These are phyloP conservation scores for Hyphopichia khmerensis DNA, from an alignment of 1,139 yeast species.

Conservation along the genomic window DNA sequence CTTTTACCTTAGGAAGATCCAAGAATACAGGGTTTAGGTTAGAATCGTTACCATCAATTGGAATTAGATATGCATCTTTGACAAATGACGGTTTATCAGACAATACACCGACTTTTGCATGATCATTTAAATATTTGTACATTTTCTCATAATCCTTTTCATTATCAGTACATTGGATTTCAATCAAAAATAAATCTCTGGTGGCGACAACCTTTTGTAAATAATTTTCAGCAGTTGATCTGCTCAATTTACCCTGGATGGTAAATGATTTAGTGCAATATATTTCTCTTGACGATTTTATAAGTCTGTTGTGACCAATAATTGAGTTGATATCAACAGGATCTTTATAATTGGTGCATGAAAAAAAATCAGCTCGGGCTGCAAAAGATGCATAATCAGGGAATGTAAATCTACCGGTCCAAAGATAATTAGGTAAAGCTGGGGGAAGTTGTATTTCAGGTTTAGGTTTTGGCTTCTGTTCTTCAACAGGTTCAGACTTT, in stretches of 20 bases:
- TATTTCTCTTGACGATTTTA: slow-evolving; percentile 31
- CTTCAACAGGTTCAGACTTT: neutral
- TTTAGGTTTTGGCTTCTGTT: neutral
- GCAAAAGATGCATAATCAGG: slow-evolving; percentile 53
- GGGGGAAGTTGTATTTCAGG: slow-evolving; percentile 13
- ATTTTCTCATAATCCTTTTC: slow-evolving; percentile 43
- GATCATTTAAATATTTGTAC: slow-evolving; percentile 49
- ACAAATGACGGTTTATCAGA: slow-evolving; percentile 48
- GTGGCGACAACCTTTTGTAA: slow-evolving; percentile 47
- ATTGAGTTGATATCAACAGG: slow-evolving; percentile 26
- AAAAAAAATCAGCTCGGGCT: slow-evolving; percentile 43
- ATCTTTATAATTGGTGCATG: slow-evolving; percentile 28
- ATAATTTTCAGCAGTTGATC: slow-evolving; percentile 55
- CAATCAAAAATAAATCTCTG: slow-evolving; percentile 53
- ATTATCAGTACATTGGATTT: slow-evolving; percentile 27
- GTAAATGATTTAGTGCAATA: slow-evolving; percentile 33
- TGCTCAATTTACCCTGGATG: slow-evolving; percentile 65
- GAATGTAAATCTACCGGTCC: slow-evolving; percentile 60
- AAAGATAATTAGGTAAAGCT: slow-evolving; percentile 23
- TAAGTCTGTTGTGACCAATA: slow-evolving; percentile 22
- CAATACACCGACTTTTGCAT: slow-evolving; percentile 63
- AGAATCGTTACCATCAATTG: slow-evolving; percentile 35
- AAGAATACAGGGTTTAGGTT: slow-evolving; percentile 28
- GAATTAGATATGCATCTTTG: slow-evolving; percentile 65
- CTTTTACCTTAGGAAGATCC: slow-evolving; percentile 13